These are phyloP conservation scores for Populus euphratica DNA, from an alignment of 345 rosid genomes.

Conservation along the genomic window DNA sequence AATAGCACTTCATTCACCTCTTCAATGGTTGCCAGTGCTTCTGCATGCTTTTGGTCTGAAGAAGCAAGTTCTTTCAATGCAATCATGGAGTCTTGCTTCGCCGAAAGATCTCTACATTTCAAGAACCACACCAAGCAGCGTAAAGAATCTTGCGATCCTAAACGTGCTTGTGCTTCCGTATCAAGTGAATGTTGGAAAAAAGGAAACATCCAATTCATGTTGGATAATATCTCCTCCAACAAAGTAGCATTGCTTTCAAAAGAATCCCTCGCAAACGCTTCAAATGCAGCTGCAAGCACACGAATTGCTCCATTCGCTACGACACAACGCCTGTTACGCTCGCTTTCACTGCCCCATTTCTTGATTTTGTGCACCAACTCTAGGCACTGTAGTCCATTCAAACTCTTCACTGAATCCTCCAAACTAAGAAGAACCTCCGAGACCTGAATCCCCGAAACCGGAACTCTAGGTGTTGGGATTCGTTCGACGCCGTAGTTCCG, in stretches of 20 bases:
- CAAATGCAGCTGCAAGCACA: conserved; percentile 35
- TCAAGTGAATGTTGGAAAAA: conserved; percentile 2
- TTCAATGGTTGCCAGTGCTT: conserved; percentile 21
- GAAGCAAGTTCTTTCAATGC: conserved; percentile 34
- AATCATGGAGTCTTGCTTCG: conserved; percentile 27
- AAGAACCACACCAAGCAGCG: conserved; percentile 31
- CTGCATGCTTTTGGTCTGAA: conserved; percentile 4
- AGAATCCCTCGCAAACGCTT: conserved; percentile 28
- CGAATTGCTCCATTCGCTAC: conserved; percentile 15
- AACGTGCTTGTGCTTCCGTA: conserved; percentile 17
- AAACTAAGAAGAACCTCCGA: conserved; percentile 23
- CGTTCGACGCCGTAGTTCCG: conserved; percentile 38
- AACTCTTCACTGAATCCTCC: background rate
- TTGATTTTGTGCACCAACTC: conserved; percentile 29
- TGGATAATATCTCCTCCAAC: conserved; percentile 33
- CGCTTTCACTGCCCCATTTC: conserved; percentile 47
- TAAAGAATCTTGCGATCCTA: conserved; percentile 36
- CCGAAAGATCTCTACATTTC: conserved; percentile 23
- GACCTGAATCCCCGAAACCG: conserved; percentile 29
- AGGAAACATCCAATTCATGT: conserved; percentile 42
- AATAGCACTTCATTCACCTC: conserved; percentile 22
- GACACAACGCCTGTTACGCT: conserved; percentile 41
- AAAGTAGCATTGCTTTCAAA: conserved; percentile 14
- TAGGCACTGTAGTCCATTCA: conserved; percentile 25
- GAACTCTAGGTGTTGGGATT: conserved; percentile 60